Evolutionary conservation across 257 asterid genomes (phyloP).

Genomic region (Fraxinus excelsior): DNA sequence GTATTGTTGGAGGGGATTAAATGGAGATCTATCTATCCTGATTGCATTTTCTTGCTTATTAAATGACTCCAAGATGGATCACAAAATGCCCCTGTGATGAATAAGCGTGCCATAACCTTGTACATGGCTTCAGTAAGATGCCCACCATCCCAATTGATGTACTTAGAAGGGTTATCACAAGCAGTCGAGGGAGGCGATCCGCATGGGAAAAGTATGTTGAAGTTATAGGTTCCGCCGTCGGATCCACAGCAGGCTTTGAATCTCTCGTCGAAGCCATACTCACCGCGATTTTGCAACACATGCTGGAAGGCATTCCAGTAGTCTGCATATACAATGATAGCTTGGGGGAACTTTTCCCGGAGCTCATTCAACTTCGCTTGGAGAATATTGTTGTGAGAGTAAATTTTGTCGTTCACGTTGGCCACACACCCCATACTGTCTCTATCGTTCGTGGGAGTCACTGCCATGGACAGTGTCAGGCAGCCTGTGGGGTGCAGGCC

Average conservation of each 20-base stretch:
- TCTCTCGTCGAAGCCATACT: slow-evolving; percentile 53
- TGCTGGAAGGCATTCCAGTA: slow-evolving; percentile 49
- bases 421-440: slow-evolving; percentile 60
- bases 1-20: background rate
- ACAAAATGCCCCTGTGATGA: slow-evolving; percentile 49
- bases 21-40: slow-evolving; percentile 18
- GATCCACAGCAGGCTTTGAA: slow-evolving; percentile 68
- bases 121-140: slow-evolving; percentile 72
- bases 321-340: slow-evolving; percentile 61
- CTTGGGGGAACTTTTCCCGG: slow-evolving; percentile 37
- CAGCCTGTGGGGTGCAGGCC: slow-evolving; percentile 74
- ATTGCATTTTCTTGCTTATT: slow-evolving; percentile 42
- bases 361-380: slow-evolving; percentile 31
- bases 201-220: slow-evolving; percentile 49
- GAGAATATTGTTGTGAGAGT: slow-evolving; percentile 53
- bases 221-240: slow-evolving; percentile 50
- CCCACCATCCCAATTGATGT: slow-evolving; percentile 80
- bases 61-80: slow-evolving; percentile 53
- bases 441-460: slow-evolving; percentile 46
- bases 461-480: slow-evolving; percentile 47
- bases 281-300: slow-evolving; percentile 30
- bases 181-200: slow-evolving; percentile 44
- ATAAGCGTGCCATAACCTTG: slow-evolving; percentile 39
- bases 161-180: slow-evolving; percentile 52
- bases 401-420: slow-evolving; percentile 31